A percentile compares a stretch with the other conserved stretches of the same genome.
phyloP scores from a whole-genome alignment of 768 basidiomycete genomes.

The Serendipita sp. region DNA sequence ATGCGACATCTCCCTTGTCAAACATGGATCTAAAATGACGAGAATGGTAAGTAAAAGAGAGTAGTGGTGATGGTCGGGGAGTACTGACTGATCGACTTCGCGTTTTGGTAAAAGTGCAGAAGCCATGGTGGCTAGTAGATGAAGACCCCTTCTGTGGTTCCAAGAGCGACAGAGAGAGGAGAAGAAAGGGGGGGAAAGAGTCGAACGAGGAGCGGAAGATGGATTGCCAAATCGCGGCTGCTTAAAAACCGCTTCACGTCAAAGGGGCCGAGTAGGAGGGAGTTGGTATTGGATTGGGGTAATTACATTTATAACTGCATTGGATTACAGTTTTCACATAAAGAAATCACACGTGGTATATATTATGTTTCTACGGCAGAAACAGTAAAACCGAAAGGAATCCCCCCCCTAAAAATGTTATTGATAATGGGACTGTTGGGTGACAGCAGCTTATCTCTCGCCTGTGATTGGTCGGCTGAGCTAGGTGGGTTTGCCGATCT shows the following conservation, averaged over 20 bases:
- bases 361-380: no score
- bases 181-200: not conserved
- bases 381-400: no score
- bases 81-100: conserved; percentile 3
- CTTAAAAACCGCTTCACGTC: not conserved
- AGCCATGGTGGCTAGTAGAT: not conserved
- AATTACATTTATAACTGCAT: not conserved
- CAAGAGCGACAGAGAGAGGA: not conserved
- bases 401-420: no score
- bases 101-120: not conserved
- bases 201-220: not conserved
- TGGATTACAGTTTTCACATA: no score
- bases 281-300: not conserved
- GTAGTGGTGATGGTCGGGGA: not conserved
- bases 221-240: no score
- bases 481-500: no score
- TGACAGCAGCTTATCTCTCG: no score
- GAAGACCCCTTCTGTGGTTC: not conserved
- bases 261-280: not conserved
- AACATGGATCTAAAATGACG: conserved; percentile 19
- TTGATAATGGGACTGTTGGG: no score
- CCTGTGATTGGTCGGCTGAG: no score
- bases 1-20: conserved; percentile 54
- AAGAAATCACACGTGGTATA: no score
- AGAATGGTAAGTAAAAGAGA: not conserved